phyloP scores from a whole-genome alignment of 169 alveolate species.

The Plasmodium sp. region DNA sequence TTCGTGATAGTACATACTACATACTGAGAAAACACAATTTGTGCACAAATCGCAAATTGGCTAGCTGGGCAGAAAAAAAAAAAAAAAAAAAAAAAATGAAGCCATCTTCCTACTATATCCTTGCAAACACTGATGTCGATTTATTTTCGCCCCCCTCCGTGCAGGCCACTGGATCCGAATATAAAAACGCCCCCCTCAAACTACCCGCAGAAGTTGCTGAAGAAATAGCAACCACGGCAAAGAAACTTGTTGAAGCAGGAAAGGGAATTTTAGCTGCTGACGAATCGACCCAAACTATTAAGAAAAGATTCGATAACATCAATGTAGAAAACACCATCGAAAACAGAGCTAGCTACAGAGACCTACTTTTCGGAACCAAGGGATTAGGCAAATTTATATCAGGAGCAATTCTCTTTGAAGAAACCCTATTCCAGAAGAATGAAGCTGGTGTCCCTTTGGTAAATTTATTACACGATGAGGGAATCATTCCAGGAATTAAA shows the following conservation, averaged over 20 bases:
- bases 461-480: conserved; percentile 91
- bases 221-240: conserved; percentile 69
- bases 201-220: conserved; percentile 71
- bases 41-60: background rate
- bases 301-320: conserved; percentile 95
- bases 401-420: conserved; percentile 99
- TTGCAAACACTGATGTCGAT: background rate
- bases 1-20: background rate
- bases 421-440: conserved; percentile 96
- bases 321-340: conserved; percentile 96
- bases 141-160: background rate
- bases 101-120: background rate
- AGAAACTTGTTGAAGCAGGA: conserved; percentile 86
- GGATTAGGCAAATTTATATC: conserved; percentile 95
- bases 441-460: conserved; percentile 91
- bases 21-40: background rate
- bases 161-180: conserved; percentile 25
- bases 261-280: conserved; percentile 99
- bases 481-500: conserved; percentile 98
- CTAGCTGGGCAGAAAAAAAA: background rate
- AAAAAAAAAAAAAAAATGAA: background rate
- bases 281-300: conserved; percentile 98
- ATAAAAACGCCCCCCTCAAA: conserved; percentile 52
- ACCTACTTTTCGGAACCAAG: conserved; percentile 94
- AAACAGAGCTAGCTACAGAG: conserved; percentile 97